phyloP scores from a whole-genome alignment of 1,139 yeast genomes.

The Taiozyma sp. region DNA sequence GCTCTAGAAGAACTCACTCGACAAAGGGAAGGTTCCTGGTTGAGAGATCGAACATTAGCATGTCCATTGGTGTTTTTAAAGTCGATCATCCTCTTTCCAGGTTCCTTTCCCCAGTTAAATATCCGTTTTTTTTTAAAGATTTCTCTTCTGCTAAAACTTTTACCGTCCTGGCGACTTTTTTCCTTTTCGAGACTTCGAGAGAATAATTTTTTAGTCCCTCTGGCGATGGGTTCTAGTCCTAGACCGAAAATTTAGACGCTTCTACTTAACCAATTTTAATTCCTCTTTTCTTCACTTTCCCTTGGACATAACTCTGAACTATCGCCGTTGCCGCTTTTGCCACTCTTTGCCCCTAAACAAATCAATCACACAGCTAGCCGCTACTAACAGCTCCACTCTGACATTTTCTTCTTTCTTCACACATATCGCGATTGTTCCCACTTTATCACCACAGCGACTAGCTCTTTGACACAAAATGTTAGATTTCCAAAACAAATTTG shows the following conservation, averaged over 20 bases:
- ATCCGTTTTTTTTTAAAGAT: not conserved
- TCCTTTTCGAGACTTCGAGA: not conserved
- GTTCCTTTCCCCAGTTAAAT: not conserved
- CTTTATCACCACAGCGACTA: conserved; percentile 6
- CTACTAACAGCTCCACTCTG: not conserved
- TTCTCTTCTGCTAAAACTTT: not conserved
- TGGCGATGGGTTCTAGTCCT: not conserved
- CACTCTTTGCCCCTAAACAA: not conserved
- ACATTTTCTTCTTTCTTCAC: not conserved
- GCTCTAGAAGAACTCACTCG: not conserved
- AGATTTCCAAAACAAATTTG: conserved; percentile 22
- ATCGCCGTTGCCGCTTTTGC: not conserved
- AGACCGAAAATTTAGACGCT: not conserved
- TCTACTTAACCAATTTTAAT: not conserved
- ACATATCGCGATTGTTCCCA: not conserved
- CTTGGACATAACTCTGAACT: not conserved
- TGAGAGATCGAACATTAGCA: not conserved
- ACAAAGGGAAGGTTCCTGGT: not conserved
- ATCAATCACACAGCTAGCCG: not conserved
- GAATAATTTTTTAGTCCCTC: not conserved
- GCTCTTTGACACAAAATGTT: not conserved
- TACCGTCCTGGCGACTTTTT: not conserved
- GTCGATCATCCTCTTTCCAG: not conserved
- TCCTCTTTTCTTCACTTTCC: not conserved
- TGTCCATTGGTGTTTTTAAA: not conserved